Evolutionary conservation across 2,329 filamentous ascomycete genomes (phyloP).

Genomic region (Fonsecaea multimorphosa): DNA sequence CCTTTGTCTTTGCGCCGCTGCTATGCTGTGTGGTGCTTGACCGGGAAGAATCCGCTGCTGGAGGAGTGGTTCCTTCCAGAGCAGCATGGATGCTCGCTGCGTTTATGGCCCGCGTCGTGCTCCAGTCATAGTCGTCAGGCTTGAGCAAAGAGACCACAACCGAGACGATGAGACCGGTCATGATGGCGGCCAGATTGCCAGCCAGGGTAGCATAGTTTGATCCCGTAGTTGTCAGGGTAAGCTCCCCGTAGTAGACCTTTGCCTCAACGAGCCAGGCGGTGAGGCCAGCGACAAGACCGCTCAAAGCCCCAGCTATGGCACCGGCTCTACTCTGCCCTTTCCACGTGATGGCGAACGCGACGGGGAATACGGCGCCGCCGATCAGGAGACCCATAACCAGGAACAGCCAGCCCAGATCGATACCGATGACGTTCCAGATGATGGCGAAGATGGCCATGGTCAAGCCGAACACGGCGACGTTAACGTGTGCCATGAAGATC

Average conservation of each 20-base stretch:
- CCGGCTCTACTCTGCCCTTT: conserved; percentile 72
- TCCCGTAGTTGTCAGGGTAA: conserved; percentile 76
- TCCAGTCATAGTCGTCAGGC: conserved; percentile 77
- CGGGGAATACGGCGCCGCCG: conserved; percentile 80
- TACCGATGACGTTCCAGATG: conserved; percentile 33
- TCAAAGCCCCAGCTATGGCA: conserved; percentile 49
- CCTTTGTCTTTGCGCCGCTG: conserved; percentile 10
- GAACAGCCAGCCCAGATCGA: conserved; percentile 33
- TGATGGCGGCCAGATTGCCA: conserved; percentile 80
- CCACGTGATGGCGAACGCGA: conserved; percentile 81
- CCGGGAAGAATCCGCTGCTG: conserved; percentile 9
- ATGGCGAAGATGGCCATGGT: conserved; percentile 35
- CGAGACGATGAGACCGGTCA: conserved; percentile 75
- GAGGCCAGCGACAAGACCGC: conserved; percentile 71
- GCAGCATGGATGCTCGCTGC: conserved; percentile 54
- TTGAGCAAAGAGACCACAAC: conserved; percentile 78
- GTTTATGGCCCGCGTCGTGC: conserved; percentile 78
- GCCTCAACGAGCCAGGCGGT: conserved; percentile 80
- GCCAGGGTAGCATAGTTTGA: conserved; percentile 61
- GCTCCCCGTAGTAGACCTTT: conserved; percentile 68
- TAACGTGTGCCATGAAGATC: conserved; percentile 77
- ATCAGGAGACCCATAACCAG: conserved; percentile 87
- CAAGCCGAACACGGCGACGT: conserved; percentile 68
- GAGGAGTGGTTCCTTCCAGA: neutral
- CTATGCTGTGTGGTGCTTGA: conserved; percentile 12